Base-by-base conservation (phyloP, 768 basidiomycete genomes). In the Auriculariales sp. region DNA sequence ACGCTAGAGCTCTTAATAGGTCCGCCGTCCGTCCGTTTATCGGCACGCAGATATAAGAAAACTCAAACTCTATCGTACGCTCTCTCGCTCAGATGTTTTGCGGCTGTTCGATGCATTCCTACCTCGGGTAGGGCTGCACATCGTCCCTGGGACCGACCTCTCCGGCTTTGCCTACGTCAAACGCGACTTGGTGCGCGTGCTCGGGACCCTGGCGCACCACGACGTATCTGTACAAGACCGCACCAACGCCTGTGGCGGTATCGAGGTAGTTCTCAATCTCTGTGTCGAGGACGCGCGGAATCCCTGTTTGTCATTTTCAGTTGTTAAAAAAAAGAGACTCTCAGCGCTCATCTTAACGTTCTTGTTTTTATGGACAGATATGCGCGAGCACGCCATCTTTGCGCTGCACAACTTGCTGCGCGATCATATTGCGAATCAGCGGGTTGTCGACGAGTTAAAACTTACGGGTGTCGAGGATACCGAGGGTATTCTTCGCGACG, bases 371-470 rank as follows among this genome's bases (percentile, higher is more conserved):
- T 44, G 12, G 7, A 9, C 28, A 91, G 93, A 89, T 65, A 68
- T 98, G 44, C 81, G 90, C 17, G 93, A 97, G 66, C 88, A 95
- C 60, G 90, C 92, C 2, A 76, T 97, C 34, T 81, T 95, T 55
- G 74, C 89, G 17, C 69, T 95, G 17, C 77, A 78, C 36, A 88
- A 86, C 62, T 63, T 94, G 10, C 71, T 97, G 50, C 71, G 81
- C 55, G 70, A 72, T 31, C 95, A 95, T 61, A 54, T 64, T 27
- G 83, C 82, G 52, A 95, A 89, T 56, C 90, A 97, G 64, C 72
- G 70, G 2, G 70, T 88, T 34, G 82, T 98, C 44, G 74, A 81
- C 51, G 75, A 75, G 49, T 75, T 91, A 54, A 75, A 79, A 58
- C 82, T 44, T 25, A 44, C 19, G 39, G 39, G 39, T 25, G 39